phyloP scores from a whole-genome alignment of 2,329 filamentous ascomycete species.

The Fusarium piperis region DNA sequence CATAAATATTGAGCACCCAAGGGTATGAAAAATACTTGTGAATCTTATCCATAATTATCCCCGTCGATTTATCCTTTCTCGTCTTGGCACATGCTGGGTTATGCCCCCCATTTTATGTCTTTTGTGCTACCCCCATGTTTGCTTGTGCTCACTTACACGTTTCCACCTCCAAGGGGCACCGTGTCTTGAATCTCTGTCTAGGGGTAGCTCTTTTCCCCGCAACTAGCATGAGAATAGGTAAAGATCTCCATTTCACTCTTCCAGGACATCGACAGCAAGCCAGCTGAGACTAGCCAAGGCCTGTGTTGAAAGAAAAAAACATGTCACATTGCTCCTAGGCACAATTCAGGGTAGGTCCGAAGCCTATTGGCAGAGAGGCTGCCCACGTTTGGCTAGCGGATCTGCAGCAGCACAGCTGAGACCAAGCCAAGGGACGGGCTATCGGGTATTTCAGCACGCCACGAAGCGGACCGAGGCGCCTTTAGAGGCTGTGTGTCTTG shows the following conservation, averaged over 20 bases:
- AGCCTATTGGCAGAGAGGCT: neutral
- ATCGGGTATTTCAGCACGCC: neutral
- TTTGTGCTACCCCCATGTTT: neutral
- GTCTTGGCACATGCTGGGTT: neutral
- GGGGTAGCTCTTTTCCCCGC: neutral
- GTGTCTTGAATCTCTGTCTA: neutral
- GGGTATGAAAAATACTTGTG: neutral
- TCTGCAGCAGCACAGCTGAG: neutral
- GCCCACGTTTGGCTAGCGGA: neutral
- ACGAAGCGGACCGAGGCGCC: neutral
- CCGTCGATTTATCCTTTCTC: neutral
- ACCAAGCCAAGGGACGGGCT: neutral
- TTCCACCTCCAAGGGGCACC: neutral
- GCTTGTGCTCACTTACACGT: neutral
- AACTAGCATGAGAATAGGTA: neutral
- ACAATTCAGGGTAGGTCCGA: neutral
- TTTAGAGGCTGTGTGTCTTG: neutral
- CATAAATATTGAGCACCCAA: neutral
- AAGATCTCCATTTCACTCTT: neutral
- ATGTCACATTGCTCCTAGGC: neutral
- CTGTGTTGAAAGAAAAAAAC: neutral
- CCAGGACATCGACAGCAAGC: neutral
- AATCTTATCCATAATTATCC: too few relatives aligned
- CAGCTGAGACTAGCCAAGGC: neutral
- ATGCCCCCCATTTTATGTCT: neutral